Evolutionary conservation across 495 filamentous ascomycete genomes (phyloP).

Genomic region (Penicillium psychrofluorescens): DNA sequence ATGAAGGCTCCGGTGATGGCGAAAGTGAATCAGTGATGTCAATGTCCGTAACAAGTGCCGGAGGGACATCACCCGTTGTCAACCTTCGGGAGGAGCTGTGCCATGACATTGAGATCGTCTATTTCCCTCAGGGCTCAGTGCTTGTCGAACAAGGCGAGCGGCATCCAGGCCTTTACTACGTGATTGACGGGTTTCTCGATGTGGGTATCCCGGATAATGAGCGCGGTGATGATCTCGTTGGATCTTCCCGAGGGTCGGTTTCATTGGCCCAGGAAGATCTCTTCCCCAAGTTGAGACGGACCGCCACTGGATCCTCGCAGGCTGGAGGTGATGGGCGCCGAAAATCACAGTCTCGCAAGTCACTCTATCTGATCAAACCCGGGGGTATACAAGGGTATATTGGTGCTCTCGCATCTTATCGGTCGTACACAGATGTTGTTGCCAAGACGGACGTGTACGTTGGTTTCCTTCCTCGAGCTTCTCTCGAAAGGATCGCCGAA

Average conservation of each 20-base stretch:
- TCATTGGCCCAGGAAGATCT: constrained; percentile 32
- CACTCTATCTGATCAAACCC: constrained; percentile 88
- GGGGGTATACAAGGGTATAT: constrained; percentile 93
- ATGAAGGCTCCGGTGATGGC: constrained; percentile 72
- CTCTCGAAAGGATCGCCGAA: constrained; percentile 87
- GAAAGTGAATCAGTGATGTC: constrained; percentile 83
- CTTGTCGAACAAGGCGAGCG: constrained; percentile 96
- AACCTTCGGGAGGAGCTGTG: constrained; percentile 66
- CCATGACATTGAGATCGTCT: constrained; percentile 95
- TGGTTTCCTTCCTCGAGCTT: constrained; percentile 80
- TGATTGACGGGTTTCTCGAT: constrained; percentile 94
- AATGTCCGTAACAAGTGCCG: constrained; percentile 49
- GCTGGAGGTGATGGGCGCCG: constrained; percentile 34
- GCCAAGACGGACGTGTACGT: constrained; percentile 99
- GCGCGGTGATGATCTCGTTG: constrained; percentile 34
- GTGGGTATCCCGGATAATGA: constrained; percentile 67
- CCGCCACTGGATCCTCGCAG: constrained; percentile 40
- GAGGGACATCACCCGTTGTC: constrained; percentile 46
- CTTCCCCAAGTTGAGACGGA: constrained; percentile 44
- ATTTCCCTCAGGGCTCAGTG: constrained; percentile 88
- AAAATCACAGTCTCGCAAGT: constrained; percentile 51
- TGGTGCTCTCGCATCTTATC: constrained; percentile 85
- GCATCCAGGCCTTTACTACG: constrained; percentile 94
- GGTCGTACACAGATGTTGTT: constrained; percentile 92
- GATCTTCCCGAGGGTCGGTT: constrained; percentile 22